phyloP scores from a whole-genome alignment of 495 filamentous ascomycete species.

The Cercophora sp. region DNA sequence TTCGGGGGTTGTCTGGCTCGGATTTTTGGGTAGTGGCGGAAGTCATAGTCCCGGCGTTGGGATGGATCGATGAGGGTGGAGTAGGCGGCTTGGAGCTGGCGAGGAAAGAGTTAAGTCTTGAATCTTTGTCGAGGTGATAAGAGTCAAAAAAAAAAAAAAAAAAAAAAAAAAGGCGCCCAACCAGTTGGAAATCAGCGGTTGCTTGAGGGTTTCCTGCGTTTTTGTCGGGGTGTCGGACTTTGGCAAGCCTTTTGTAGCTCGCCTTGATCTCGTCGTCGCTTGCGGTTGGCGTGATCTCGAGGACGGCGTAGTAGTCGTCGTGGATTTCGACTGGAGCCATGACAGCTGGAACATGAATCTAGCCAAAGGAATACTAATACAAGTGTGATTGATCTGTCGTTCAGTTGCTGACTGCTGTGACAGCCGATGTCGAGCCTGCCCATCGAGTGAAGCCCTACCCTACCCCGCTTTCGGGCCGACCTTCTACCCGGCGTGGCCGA shows the following conservation, averaged over 20 bases:
- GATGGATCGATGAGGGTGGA: not conserved
- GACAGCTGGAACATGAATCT: too few relatives aligned
- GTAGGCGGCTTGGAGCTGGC: slow-evolving; percentile 4
- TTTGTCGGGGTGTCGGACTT: not conserved
- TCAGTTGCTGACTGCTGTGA: too few relatives aligned
- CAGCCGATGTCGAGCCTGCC: too few relatives aligned
- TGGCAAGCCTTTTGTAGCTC: slow-evolving; percentile 1
- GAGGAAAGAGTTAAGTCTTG: not conserved
- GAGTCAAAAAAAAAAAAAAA: not conserved
- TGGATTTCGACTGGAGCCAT: not conserved
- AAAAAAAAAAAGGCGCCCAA: not conserved
- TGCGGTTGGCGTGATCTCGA: not conserved
- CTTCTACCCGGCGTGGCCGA: too few relatives aligned
- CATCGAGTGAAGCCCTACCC: too few relatives aligned
- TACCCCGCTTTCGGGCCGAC: too few relatives aligned
- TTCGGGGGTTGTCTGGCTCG: not conserved
- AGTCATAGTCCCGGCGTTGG: not conserved
- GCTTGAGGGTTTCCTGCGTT: not conserved
- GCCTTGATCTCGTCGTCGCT: not conserved
- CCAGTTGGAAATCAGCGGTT: slow-evolving; percentile 1
- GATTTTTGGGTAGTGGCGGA: not conserved
- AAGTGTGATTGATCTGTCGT: too few relatives aligned
- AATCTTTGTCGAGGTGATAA: not conserved
- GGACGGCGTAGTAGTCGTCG: slow-evolving; percentile 4
- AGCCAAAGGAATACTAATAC: too few relatives aligned